Evolutionary conservation across 352 stramenopile genomes (phyloP).

Genomic region (Pythium plurisporium): DNA sequence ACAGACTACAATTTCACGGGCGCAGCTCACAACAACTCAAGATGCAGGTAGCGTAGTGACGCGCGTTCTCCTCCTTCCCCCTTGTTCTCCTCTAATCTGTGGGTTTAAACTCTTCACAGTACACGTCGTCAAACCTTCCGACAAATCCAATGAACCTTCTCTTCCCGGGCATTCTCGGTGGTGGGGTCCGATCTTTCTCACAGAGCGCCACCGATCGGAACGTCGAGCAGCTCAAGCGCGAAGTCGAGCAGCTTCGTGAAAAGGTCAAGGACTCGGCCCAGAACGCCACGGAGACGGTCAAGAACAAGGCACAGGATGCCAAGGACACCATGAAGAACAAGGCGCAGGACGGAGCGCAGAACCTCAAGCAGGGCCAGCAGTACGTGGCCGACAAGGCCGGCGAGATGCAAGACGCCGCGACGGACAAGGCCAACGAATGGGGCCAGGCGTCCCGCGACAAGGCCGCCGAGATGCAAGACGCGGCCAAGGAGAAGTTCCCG

Average conservation of each 20-base stretch:
- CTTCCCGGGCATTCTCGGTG: too few relatives aligned
- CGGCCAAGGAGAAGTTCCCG: conserved; percentile 35
- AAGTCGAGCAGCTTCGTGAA: background rate
- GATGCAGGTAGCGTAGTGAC: too few relatives aligned
- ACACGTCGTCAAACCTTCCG: too few relatives aligned
- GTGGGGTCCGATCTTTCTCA: too few relatives aligned
- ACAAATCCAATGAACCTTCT: too few relatives aligned
- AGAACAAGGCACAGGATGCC: conserved; percentile 28
- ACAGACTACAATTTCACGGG: conserved; percentile 7
- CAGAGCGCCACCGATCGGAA: conserved; percentile 9
- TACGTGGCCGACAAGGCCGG: conserved; percentile 37
- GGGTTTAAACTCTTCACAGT: too few relatives aligned
- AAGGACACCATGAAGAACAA: too few relatives aligned
- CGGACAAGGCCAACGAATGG: too few relatives aligned
- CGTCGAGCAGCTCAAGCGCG: conserved; percentile 17
- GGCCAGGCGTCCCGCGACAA: too few relatives aligned
- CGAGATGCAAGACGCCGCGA: too few relatives aligned
- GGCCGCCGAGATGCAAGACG: conserved; percentile 26
- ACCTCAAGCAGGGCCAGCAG: conserved; percentile 42
- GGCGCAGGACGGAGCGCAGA: conserved; percentile 32
- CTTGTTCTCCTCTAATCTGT: background rate
- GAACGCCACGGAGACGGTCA: conserved; percentile 20
- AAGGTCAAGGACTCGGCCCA: conserved; percentile 3
- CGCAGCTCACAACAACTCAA: conserved; percentile 9
- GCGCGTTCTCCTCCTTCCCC: background rate